phyloP scores from a whole-genome alignment of 345 rosid species.

The Eutrema heterophyllum region DNA sequence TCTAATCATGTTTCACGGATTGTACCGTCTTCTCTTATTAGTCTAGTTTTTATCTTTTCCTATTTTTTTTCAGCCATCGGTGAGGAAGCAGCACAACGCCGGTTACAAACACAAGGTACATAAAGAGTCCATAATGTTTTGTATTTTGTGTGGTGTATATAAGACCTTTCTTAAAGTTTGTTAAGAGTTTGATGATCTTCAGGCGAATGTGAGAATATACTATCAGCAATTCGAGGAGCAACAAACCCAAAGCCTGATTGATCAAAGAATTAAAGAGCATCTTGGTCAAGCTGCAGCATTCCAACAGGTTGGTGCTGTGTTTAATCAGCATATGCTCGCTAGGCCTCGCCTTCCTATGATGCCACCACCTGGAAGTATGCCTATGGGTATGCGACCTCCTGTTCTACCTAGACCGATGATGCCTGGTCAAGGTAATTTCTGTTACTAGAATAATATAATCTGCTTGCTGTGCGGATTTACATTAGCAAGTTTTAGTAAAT shows the following conservation, averaged over 20 bases:
- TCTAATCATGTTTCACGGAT: background rate
- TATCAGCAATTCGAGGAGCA: constrained; percentile 99
- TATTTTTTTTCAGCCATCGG: constrained; percentile 73
- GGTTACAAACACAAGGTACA: constrained; percentile 97
- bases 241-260: constrained; percentile 91
- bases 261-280: constrained; percentile 95
- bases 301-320: constrained; percentile 88
- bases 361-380: constrained; percentile 50
- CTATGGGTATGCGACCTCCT: constrained; percentile 80
- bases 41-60: background rate
- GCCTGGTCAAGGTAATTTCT: constrained; percentile 34
- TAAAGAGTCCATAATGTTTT: background rate
- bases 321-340: constrained; percentile 72
- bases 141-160: background rate
- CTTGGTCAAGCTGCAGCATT: constrained; percentile 85
- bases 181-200: constrained; percentile 12
- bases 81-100: constrained; percentile 98
- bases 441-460: background rate
- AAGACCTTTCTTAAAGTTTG: background rate
- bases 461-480: background rate
- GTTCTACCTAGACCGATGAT: constrained; percentile 81
- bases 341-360: constrained; percentile 84
- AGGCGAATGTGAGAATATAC: constrained; percentile 91
- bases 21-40: background rate
- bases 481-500: background rate